Evolutionary conservation across 176 grass and related monocot species (phyloP).

Genomic region (Hordeum marinum): DNA sequence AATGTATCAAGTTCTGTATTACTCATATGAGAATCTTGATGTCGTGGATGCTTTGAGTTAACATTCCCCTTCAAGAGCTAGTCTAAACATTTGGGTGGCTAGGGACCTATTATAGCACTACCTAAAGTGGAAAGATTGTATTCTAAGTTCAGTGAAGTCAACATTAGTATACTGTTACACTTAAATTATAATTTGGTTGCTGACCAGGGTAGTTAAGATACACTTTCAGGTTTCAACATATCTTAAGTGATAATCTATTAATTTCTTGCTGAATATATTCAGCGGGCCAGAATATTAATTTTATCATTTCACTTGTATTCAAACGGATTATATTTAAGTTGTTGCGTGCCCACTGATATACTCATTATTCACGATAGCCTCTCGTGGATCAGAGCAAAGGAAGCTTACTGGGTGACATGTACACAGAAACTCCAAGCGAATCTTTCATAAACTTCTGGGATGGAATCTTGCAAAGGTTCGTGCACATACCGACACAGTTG

Average conservation of each 20-base stretch:
- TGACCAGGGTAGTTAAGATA: background rate
- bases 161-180: background rate
- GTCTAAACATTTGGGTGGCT: slow-evolving; percentile 1
- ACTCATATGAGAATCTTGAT: slow-evolving; percentile 33
- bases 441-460: slow-evolving; percentile 81
- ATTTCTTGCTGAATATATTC: slow-evolving; percentile 18
- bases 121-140: slow-evolving; percentile 26
- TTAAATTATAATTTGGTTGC: slow-evolving; percentile 23
- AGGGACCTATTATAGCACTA: background rate
- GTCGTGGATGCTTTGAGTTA: slow-evolving; percentile 5
- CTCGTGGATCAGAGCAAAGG: slow-evolving; percentile 8
- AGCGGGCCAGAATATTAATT: background rate
- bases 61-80: slow-evolving; percentile 21
- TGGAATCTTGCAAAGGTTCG: slow-evolving; percentile 94
- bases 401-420: slow-evolving; percentile 96
- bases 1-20: slow-evolving; percentile 18
- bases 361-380: background rate
- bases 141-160: background rate
- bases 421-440: slow-evolving; percentile 69
- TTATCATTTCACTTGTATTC: slow-evolving; percentile 22
- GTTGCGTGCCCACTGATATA: background rate
- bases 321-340: slow-evolving; percentile 10
- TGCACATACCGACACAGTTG: slow-evolving; percentile 95
- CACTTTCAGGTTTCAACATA: slow-evolving; percentile 3
- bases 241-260: slow-evolving; percentile 24